Evolutionary conservation across 2,329 filamentous ascomycete species (phyloP), one percentile per base, ranked within the genome.

Genomic region (Cercospora citrullina): DNA sequence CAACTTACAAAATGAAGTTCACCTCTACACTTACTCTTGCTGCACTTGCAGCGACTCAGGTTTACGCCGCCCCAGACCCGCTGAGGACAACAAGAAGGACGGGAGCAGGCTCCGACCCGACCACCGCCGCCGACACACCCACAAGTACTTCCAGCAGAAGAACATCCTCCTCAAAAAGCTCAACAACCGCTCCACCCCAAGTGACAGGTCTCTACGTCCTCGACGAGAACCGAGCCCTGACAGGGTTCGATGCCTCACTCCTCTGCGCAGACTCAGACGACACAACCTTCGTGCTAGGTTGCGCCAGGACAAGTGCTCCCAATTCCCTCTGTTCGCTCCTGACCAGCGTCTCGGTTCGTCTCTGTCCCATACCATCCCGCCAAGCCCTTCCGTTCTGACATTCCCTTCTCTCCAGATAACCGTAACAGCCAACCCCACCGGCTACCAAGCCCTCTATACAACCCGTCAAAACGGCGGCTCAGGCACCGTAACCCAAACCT

Each of bases 211-310:
- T 45, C 28, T n/a, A 53, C 26, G 12, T 64, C 51, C 39, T 64
- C 12, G 26, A 64, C 21, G 5, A 64, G 18, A 31, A 45, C 8
- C n/a, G 21, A 5, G 28, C 62, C 3, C 26, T 42, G 1, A n/a
- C 28, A 4, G 62, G 62, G 28, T 57, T 55, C 45, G 62, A 64
- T 26, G 62, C 62, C 31, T 64, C 62, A 0, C 28, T 64, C n/a
- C 16, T 64, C 10, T 64, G 62, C 23, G 62, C 48, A 21, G 62
- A 64, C 62, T 14, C 48, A 8, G 33, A 9, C 30, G 62, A 55
- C 12, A 31, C 62, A 23, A 64, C 62, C 5, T 64, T 57, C 62
- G 48, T 64, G 14, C 62, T 64, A 16, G n/a, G 23, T 8, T 64
- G 62, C 51, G 45, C 62, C 7, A 31, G n/a, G n/a, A 64, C 62